Evolutionary conservation across 768 basidiomycete species (phyloP), one percentile per base, ranked within the genome.

Genomic region (Wakefieldia striispora): DNA sequence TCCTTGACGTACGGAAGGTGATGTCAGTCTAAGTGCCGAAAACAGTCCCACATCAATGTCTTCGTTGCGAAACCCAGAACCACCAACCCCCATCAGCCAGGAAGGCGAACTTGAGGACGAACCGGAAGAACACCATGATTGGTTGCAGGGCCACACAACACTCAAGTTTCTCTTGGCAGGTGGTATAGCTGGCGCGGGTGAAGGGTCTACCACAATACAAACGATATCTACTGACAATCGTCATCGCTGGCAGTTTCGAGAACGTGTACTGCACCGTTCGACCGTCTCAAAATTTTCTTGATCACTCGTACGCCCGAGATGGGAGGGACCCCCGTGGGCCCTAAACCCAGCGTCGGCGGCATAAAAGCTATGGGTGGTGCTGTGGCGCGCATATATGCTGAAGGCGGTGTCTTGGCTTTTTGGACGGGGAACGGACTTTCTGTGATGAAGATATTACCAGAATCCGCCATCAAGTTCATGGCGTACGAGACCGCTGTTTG

Each of bases 351-450:
- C 54, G 60, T 78, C n/a, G 65, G 74, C 41, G 83, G 86, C 12
- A 58, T 82, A 53, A 82, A 76, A 54, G 78, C 86, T 24, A 83
- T 99, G 19, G 73, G 72, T 27, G 75, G 76, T 36, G 97, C 94
- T 3, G 75, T 94, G 26, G 72, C 75, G 27, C 82, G 86, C 42
- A 91, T 99, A 60, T 97, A 97, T 64, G 70, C 81, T 1, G 93
- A 97, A 68, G 92, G 92, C 27, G 94, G 94, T 7, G 70, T 97
- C 14, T 75, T 85, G 43, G 90, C 86, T 3, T 99, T 98, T 67
- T 99, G 97, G 95, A 93, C 94, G n/a, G 97, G 97, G 6, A 97
- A 93, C 63, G 88, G 86, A 31, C 75, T 99, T 46, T 97, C 95
- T 41, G 88, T 97, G 23, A 79, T 83, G 45, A 98, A 98, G 75